phyloP scores from a whole-genome alignment of 148 eudicot species.

The Cornus kousa region DNA sequence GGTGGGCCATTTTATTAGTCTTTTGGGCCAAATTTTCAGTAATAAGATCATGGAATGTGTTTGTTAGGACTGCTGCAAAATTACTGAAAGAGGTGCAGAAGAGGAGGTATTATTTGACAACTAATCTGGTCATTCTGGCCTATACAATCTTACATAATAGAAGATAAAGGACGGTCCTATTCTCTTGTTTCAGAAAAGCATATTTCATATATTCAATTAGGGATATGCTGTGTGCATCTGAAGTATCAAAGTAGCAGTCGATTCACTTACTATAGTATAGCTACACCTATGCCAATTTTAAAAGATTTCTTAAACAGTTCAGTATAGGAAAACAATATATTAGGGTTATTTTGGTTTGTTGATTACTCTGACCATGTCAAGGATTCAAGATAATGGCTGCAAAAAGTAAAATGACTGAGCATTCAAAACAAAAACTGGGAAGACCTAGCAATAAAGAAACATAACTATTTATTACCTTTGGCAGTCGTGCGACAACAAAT shows the following conservation, averaged over 20 bases:
- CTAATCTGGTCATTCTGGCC: not conserved
- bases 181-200: not conserved
- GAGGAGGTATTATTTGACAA: not conserved
- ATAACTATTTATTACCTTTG: conserved; percentile 50
- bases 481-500: conserved; percentile 72
- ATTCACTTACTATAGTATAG: not conserved
- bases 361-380: not conserved
- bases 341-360: not conserved
- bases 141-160: not conserved
- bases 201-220: not conserved
- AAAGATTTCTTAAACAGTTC: not conserved
- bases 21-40: not conserved
- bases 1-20: not conserved
- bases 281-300: not conserved
- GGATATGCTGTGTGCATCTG: not conserved
- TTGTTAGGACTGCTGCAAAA: not conserved
- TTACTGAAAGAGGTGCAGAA: not conserved
- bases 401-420: not conserved
- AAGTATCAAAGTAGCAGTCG: not conserved
- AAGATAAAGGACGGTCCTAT: not conserved
- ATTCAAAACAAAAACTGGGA: not conserved
- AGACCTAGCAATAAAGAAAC: not conserved
- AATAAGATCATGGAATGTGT: not conserved
- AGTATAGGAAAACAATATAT: not conserved
- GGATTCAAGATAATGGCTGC: not conserved